phyloP scores from a whole-genome alignment of 78 protist genomes.

The Andalucia godoyi region DNA sequence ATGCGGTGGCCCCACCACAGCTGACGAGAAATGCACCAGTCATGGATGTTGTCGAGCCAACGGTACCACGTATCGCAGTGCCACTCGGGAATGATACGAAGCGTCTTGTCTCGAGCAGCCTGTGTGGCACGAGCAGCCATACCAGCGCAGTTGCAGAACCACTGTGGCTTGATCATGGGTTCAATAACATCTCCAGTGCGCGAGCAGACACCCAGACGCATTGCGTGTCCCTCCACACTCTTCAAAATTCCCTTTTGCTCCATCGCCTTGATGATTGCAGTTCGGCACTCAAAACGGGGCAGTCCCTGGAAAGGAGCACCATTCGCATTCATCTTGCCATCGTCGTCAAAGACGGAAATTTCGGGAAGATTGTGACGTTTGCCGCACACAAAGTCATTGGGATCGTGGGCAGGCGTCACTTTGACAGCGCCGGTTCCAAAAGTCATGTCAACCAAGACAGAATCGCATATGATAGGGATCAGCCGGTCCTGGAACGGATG shows the following conservation, averaged over 20 bases:
- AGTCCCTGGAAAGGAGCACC: slow-evolving; percentile 33
- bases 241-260: slow-evolving; percentile 25
- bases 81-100: slow-evolving; percentile 52
- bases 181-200: slow-evolving; percentile 79
- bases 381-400: slow-evolving; percentile 91
- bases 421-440: slow-evolving; percentile 98
- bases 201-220: slow-evolving; percentile 49
- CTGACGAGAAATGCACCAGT: slow-evolving; percentile 96
- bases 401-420: slow-evolving; percentile 97
- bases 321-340: slow-evolving; percentile 60
- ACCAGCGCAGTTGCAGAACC: slow-evolving; percentile 67
- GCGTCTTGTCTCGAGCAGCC: slow-evolving; percentile 6
- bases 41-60: slow-evolving; percentile 65
- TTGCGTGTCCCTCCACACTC: slow-evolving; percentile 36
- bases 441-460: slow-evolving; percentile 65
- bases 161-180: slow-evolving; percentile 89
- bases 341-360: slow-evolving; percentile 59
- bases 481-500: slow-evolving; percentile 63
- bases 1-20: slow-evolving; percentile 99
- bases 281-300: slow-evolving; percentile 65
- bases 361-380: slow-evolving; percentile 67
- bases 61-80: slow-evolving; percentile 26
- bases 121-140: slow-evolving; percentile 29
- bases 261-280: slow-evolving; percentile 36
- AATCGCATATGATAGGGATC: slow-evolving; percentile 88